phyloP scores from a whole-genome alignment of 306 rosid genomes.

The Prinsepia uniflora region DNA sequence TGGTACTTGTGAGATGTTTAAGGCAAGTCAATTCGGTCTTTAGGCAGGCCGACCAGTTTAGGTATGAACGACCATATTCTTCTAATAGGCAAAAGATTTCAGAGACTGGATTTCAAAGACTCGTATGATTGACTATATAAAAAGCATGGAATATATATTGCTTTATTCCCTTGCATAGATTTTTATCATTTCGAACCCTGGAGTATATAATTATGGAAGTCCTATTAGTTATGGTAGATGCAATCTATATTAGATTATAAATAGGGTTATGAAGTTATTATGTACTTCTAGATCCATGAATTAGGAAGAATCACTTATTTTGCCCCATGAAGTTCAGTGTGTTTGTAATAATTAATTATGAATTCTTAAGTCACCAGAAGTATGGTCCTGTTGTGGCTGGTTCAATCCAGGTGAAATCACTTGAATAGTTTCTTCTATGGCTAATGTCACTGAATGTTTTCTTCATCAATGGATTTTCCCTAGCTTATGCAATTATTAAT shows the following conservation, averaged over 20 bases:
- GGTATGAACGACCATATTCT: background rate
- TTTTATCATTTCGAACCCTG: background rate
- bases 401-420: background rate
- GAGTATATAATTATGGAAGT: too few species aligned
- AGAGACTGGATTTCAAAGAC: too few species aligned
- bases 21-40: too few species aligned
- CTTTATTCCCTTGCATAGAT: background rate
- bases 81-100: background rate
- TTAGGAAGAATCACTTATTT: too few species aligned
- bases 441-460: background rate
- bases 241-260: too few species aligned
- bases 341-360: background rate
- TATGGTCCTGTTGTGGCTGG: conserved; percentile 2
- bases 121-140: background rate
- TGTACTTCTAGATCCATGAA: too few species aligned
- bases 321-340: background rate
- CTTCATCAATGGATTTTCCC: background rate
- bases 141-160: background rate
- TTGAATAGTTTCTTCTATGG: background rate
- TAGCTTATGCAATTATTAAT: background rate
- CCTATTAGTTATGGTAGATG: too few species aligned
- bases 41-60: too few species aligned
- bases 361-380: background rate
- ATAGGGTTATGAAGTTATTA: too few species aligned
- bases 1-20: too few species aligned